Evolutionary conservation across 768 basidiomycete species (phyloP), one percentile per base, ranked within the genome.

Genomic region (Boletus huronensis): DNA sequence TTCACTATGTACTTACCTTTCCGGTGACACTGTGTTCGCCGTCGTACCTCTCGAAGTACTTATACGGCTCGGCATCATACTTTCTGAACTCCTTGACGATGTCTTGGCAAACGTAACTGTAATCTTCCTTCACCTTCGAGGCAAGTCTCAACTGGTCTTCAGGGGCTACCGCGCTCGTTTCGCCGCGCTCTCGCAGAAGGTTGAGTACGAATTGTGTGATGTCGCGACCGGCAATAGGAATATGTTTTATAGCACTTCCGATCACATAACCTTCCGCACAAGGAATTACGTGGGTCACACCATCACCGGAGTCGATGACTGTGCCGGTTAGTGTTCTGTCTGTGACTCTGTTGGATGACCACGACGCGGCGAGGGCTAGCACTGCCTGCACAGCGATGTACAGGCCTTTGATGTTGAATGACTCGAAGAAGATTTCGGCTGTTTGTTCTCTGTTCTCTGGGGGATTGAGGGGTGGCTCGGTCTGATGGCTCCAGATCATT

Each of bases 341-440:
- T 21, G 83, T 82, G 58, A 91, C 91, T 57, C 87, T 84, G 71
- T 88, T 90, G 55, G 91, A 94, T 1, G 93, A 83, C 97, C 97
- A 98, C 1, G 93, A 95, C 0, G 96, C 96, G 5, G 97, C 97
- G 58, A 99, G 89, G 0, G 97, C 97, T 10, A 99, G 86, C 6
- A 99, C 97, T 34, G 97, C 97, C 70, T 98, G 97, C 0, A 99
- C 97, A 48, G 95, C 97, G 64, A 99, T 98, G 73, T 98, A 98
- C 41, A 98, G 81, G 21, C 96, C 96, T 69, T 94, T 90, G 76
- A 98, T 95, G 74, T 98, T 98, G 85, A 99, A 99, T 0, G 93
- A 96, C 75, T 99, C 97, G 72, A 98, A 99, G 82, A 99, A 98
- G 76, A 98, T 98, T 70, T 98, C 96, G 19, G 97, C 97, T 0